Evolutionary conservation across 371 early-diverging fungal genomes (phyloP).

Genomic region (Rhizoclosmatium hyalinum): DNA sequence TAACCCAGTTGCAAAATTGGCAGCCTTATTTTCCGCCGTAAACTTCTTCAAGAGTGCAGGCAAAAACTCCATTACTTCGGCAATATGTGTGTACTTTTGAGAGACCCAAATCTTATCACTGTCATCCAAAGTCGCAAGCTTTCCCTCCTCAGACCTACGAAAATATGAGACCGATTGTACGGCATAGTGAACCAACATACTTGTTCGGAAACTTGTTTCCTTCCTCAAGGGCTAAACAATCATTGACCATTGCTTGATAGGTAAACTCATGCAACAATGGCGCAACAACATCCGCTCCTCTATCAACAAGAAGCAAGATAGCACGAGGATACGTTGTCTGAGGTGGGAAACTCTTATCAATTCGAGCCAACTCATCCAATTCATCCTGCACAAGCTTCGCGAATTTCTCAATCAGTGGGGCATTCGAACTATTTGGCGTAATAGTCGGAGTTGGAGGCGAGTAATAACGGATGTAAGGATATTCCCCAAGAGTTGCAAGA

Average conservation of each 20-base stretch:
- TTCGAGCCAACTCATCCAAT: conserved; percentile 65
- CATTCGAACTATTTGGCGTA: conserved; percentile 19
- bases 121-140: conserved; percentile 50
- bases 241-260: conserved; percentile 95
- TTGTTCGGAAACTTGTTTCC: conserved; percentile 48
- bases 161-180: neutral
- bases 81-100: conserved; percentile 78
- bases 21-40: conserved; percentile 66
- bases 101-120: conserved; percentile 37
- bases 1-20: conserved; percentile 43
- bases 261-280: conserved; percentile 97
- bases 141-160: conserved; percentile 30
- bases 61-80: conserved; percentile 82
- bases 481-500: conserved; percentile 54
- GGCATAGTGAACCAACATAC: neutral
- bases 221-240: conserved; percentile 81
- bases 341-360: conserved; percentile 72
- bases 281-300: conserved; percentile 86
- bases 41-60: conserved; percentile 80
- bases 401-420: conserved; percentile 39
- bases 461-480: conserved; percentile 89
- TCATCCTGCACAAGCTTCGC: conserved; percentile 63
- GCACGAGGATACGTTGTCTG: conserved; percentile 68
- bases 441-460: conserved; percentile 51
- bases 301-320: conserved; percentile 86